Evolutionary conservation across 1,284 basidiomycete genomes (phyloP), one percentile per base, ranked within the genome.

Genomic region (Leccinum fallax): DNA sequence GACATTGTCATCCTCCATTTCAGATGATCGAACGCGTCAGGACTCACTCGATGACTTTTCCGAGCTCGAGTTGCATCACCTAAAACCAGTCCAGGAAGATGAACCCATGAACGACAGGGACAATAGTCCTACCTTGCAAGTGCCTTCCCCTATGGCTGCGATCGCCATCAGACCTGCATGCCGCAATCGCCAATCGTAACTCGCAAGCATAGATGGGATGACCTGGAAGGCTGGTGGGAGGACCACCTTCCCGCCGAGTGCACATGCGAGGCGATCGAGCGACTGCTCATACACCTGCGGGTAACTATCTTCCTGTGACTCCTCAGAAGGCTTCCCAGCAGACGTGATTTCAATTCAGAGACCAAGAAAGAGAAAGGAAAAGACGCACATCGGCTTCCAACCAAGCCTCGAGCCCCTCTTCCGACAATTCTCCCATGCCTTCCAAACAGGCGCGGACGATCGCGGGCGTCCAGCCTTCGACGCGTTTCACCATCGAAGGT

Each of bases 111-210:
- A 63, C 0, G 9, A 34, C 7, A 9, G 6, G 19, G 3, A 8
- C 15, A 30, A 28, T 4, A 34, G 43, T 61, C 65, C 32, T 59
- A 86, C 85, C 77, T 85, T 87, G 52, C 82, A 85, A 0, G 89
- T 92, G 1, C 89, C 91, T 74, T 93, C 91, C 0, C 84, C 90
- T 62, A 92, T 88, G 0, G 88, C 83, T 1, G 89, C 89, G 59
- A 93, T 88, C 0, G 90, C 90, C 84, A 93, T 90, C 19, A 95
- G 76, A 6, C 89, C 92, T 0, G 90, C 90, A 68, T 95, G 92
- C 48, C 92, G 80, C 36, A 87, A 82, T 55, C 90, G 80, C 93
- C 93, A 95, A 72, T 94, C 91, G 61, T 87, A 89, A 57, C 81
- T 85, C 0, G 83, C 83, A 54, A 95, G 80, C 86, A 95, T 90